Conservation (phyloP, 1,284 basidiomycete species). For the Boletellus deceptivus region DNA sequence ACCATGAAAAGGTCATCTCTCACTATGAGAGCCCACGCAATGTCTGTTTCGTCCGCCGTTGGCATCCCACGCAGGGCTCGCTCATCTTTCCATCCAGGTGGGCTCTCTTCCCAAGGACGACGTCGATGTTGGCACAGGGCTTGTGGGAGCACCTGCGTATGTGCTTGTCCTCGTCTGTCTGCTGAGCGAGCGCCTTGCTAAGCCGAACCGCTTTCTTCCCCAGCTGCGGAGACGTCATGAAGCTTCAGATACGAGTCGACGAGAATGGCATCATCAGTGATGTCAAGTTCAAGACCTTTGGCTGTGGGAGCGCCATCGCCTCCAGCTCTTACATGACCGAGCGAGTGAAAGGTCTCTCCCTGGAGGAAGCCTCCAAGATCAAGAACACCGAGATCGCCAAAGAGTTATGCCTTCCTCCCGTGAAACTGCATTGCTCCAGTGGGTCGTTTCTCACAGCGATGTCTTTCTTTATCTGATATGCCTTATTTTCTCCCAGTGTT, state of each 20-base stretch:
- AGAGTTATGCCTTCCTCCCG: conserved; percentile 92
- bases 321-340: conserved; percentile 98
- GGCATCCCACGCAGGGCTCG: conserved; percentile 46
- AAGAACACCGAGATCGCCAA: conserved; percentile 99
- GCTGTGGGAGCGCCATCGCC: conserved; percentile 96
- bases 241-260: conserved; percentile 97
- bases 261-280: conserved; percentile 94
- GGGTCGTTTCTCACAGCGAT: conserved; percentile 31
- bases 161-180: conserved; percentile 38
- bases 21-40: conserved; percentile 96
- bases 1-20: conserved; percentile 93
- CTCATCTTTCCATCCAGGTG: conserved; percentile 60
- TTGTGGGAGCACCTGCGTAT: conserved; percentile 96
- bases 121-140: conserved; percentile 90
- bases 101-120: conserved; percentile 94
- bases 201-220: conserved; percentile 4
- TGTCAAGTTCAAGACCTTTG: conserved; percentile 99
- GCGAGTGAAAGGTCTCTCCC: conserved; percentile 90
- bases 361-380: conserved; percentile 94
- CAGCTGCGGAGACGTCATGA: conserved; percentile 95
- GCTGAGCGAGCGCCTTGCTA: conserved; percentile 11
- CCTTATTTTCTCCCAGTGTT: conserved; percentile 59
- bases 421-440: conserved; percentile 93
- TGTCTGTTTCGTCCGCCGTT: conserved; percentile 52
- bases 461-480: conserved; percentile 21